Conservation (phyloP, 2,329 filamentous ascomycete genomes). For the Annulohypoxylon truncatum region DNA sequence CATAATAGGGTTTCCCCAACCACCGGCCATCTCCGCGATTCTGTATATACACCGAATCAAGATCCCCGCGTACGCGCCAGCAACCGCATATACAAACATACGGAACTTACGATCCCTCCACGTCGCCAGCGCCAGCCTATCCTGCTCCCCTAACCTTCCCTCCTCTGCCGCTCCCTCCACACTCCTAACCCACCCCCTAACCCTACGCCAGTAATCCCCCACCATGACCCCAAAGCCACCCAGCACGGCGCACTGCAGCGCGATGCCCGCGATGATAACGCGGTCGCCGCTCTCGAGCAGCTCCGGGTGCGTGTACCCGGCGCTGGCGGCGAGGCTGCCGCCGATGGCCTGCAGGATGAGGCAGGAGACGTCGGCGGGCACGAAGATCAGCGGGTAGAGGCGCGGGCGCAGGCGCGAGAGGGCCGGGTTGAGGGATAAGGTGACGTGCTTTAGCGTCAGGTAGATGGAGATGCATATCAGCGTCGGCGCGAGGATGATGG, state of each 20-base stretch:
- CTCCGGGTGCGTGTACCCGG: conserved; percentile 53
- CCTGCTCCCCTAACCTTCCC: conserved; percentile 38
- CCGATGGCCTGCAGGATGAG: conserved; percentile 70
- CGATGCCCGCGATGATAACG: conserved; percentile 65
- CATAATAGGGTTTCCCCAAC: conserved; percentile 73
- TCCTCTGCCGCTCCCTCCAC: conserved; percentile 46
- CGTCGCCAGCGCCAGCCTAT: conserved; percentile 47
- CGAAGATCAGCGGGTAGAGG: conserved; percentile 68
- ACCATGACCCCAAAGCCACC: conserved; percentile 58
- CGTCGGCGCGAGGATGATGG: conserved; percentile 69
- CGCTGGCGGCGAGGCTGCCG: conserved; percentile 65
- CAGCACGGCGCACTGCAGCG: conserved; percentile 64
- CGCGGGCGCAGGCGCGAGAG: conserved; percentile 64
- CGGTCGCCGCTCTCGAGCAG: conserved; percentile 61
- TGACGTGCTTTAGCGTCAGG: conserved; percentile 71
- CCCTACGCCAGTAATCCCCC: conserved; percentile 60
- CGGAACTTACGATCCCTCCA: conserved; percentile 60
- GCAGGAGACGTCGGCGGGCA: conserved; percentile 69
- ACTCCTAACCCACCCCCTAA: conserved; percentile 53
- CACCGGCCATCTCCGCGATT: conserved; percentile 72
- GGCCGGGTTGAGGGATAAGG: conserved; percentile 59
- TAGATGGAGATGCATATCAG: conserved; percentile 73
- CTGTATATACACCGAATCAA: conserved; percentile 68
- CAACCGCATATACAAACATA: conserved; percentile 58
- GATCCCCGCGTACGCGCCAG: conserved; percentile 58